Evolutionary conservation across 495 filamentous ascomycete genomes (phyloP).

Genomic region (Annulohypoxylon moriforme): DNA sequence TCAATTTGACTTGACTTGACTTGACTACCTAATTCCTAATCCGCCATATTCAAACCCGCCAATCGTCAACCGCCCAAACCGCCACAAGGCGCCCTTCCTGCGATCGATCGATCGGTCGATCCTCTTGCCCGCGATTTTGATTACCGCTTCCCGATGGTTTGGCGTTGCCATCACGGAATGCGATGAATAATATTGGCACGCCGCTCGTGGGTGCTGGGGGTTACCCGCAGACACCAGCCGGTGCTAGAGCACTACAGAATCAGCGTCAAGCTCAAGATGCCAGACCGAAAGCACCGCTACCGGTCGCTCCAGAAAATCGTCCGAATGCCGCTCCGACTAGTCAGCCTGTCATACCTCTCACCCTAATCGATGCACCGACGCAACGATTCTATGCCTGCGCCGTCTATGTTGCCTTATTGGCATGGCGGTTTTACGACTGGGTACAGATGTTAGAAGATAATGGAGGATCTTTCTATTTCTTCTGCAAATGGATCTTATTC

Average conservation of each 20-base stretch:
- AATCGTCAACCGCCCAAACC: neutral
- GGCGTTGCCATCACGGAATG: conserved; percentile 54
- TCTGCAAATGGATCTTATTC: conserved; percentile 90
- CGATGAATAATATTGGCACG: conserved; percentile 57
- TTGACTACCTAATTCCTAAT: no score
- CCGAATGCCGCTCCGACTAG: conserved; percentile 42
- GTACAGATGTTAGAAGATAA: conserved; percentile 77
- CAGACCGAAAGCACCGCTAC: conserved; percentile 40
- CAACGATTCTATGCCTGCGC: conserved; percentile 88
- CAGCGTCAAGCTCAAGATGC: conserved; percentile 34
- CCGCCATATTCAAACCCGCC: no score
- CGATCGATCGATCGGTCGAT: neutral
- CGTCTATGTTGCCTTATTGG: conserved; percentile 75
- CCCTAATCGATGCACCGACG: conserved; percentile 83
- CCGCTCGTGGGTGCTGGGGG: conserved; percentile 54
- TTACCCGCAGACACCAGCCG: conserved; percentile 56
- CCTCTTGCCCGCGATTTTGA: neutral
- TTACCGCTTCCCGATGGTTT: conserved; percentile 32
- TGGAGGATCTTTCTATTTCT: conserved; percentile 82
- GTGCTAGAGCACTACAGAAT: conserved; percentile 36
- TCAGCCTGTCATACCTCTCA: conserved; percentile 76
- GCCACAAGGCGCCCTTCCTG: neutral
- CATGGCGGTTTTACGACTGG: conserved; percentile 89
- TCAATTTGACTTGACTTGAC: neutral
- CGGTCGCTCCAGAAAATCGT: conserved; percentile 52